These are phyloP conservation scores for Bolboschoenoplectus hybrid DNA, from an alignment of 202 grass and related monocot species.

Conservation along the genomic window DNA sequence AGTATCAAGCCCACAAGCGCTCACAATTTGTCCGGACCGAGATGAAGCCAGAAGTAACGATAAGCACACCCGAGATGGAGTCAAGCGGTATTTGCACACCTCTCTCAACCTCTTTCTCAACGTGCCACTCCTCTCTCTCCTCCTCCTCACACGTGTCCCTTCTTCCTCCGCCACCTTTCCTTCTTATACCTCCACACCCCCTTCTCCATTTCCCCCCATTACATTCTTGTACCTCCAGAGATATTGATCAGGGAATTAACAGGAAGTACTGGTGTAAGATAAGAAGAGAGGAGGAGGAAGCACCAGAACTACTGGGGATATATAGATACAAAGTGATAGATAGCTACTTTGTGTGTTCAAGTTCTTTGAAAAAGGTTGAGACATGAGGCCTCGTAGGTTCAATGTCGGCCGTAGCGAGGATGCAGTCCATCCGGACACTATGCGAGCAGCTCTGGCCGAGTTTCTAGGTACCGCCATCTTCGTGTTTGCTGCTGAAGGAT, in stretches of 20 bases:
- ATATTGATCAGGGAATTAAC: background rate
- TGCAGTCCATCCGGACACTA: slow-evolving; percentile 67
- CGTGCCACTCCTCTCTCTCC: slow-evolving; percentile 53
- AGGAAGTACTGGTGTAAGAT: background rate
- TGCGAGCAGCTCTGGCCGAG: slow-evolving; percentile 81
- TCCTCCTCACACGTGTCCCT: slow-evolving; percentile 56
- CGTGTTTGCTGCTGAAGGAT: slow-evolving; percentile 94
- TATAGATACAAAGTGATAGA: background rate
- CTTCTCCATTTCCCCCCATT: slow-evolving; percentile 23
- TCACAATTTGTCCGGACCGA: slow-evolving; percentile 7
- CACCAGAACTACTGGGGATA: background rate
- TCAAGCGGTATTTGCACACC: slow-evolving; percentile 28
- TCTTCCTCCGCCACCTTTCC: slow-evolving; percentile 25
- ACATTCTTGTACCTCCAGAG: slow-evolving; percentile 10
- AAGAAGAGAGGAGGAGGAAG: background rate
- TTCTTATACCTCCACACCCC: slow-evolving; percentile 42
- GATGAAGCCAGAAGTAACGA: slow-evolving; percentile 22
- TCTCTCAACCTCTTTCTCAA: slow-evolving; percentile 43
- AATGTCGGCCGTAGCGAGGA: slow-evolving; percentile 74
- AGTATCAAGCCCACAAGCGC: no score
- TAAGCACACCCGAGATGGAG: slow-evolving; percentile 25
- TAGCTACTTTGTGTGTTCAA: slow-evolving; percentile 12
- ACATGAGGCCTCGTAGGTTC: slow-evolving; percentile 53
- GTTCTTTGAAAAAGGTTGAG: slow-evolving; percentile 43
- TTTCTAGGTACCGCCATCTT: slow-evolving; percentile 87